Evolutionary conservation across 192 early-diverging fungal species (phyloP), one percentile per base, ranked within the genome.

Genomic region (Backusella circina): DNA sequence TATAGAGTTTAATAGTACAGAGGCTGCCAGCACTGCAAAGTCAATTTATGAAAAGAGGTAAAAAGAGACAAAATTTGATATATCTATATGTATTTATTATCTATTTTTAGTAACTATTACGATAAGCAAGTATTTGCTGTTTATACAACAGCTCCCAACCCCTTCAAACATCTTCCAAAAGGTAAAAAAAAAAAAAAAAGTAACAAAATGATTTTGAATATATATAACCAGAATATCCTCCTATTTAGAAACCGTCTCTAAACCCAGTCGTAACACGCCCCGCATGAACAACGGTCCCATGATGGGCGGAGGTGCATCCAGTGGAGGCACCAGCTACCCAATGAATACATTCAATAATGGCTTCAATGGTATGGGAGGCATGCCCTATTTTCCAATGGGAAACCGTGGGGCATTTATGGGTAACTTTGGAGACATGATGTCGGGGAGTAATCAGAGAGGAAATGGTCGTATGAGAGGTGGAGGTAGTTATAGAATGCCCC

Each of bases 1-100:
- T 75, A 44, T 90, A 26, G 83, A 89, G 72, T 90, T 90, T 72
- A 77, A 68, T 13, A 80, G 74, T 12, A 37, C 79, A 57, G 82
- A 86, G 30, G 78, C 82, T 67, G 82, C 86, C 5, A 33, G 39
- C 0, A 44, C 73, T 10, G 79, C 80, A 21, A 86, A 89, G 71
- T 41, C 72, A 1, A 71, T 83, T 38, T 72, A 88, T 31, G 86
- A 88, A 8, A 75, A 77, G 67, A 77, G 79, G 86, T 86, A 75
- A 80, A 51, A 70, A 32, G 3, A 28, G n/a, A 30, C 57, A 38
- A 38, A 38, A 2, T n/a, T n/a, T 38, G 37, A 38, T 38, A 10
- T 5, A 38, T 10, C 37, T 38, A 38, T 9, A 5, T 38, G 0
- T 9, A 8, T 7, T 38, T 38, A 16, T 28, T 35, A 13, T 35